Percentiles rank a stretch among this genome's conserved stretches.
Evolutionary conservation across 2,329 filamentous ascomycete species (phyloP).

Genomic region (Botrytis medusae): DNA sequence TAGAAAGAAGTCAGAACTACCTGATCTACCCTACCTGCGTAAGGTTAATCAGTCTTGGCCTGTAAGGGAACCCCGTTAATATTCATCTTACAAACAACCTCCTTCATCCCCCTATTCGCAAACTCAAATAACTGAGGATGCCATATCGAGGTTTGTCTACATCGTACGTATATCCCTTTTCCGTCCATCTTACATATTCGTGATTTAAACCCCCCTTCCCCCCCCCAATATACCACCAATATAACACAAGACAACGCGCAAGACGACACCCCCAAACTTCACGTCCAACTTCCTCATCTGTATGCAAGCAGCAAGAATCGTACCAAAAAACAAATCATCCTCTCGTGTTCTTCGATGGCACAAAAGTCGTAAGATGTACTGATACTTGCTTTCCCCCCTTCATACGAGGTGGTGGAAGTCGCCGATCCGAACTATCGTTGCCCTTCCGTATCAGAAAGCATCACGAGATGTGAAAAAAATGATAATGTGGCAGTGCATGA

Average conservation of each 20-base stretch:
- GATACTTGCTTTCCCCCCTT: background rate
- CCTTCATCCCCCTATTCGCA: slow-evolving; percentile 13
- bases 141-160: background rate
- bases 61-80: background rate
- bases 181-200: background rate
- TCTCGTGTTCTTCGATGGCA: slow-evolving; percentile 14
- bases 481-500: slow-evolving; percentile 23
- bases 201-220: background rate
- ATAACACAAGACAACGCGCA: background rate
- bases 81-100: background rate
- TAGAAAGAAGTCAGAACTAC: no score
- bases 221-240: background rate
- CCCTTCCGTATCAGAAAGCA: slow-evolving; percentile 14
- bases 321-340: slow-evolving; percentile 1
- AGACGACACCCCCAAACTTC: background rate
- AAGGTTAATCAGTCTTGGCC: background rate
- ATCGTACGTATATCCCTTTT: background rate
- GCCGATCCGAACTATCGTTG: slow-evolving; percentile 12
- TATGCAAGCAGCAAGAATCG: background rate
- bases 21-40: no score
- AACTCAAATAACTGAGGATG: background rate
- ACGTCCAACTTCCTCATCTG: background rate
- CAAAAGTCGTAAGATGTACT: slow-evolving; percentile 17
- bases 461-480: slow-evolving; percentile 28
- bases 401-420: slow-evolving; percentile 7